phyloP scores from a whole-genome alignment of 257 asterid genomes.

The Solanum piurae region DNA sequence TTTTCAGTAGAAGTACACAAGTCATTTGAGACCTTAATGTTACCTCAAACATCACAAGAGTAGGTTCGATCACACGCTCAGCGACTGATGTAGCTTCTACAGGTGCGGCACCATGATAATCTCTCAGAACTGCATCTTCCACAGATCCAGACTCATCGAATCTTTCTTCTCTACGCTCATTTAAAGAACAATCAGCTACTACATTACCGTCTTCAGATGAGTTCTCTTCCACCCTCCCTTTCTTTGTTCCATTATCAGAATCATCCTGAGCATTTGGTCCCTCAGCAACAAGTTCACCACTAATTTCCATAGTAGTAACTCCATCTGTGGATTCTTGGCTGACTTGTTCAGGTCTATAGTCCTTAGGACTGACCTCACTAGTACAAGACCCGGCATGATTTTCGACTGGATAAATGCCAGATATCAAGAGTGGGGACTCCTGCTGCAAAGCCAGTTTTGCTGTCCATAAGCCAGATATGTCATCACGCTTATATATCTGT shows the following conservation, averaged over 20 bases:
- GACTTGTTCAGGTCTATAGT: conserved; percentile 44
- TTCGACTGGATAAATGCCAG: conserved; percentile 21
- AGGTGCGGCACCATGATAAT: conserved; percentile 54
- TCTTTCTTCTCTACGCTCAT: conserved; percentile 53
- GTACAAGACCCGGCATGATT: conserved; percentile 31
- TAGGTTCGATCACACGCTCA: conserved; percentile 83
- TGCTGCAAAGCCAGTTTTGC: conserved; percentile 57
- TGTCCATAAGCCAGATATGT: conserved; percentile 79
- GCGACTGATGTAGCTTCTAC: conserved; percentile 75
- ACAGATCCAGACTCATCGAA: conserved; percentile 43
- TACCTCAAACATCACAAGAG: conserved; percentile 99
- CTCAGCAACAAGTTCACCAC: conserved; percentile 46
- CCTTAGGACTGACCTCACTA: conserved; percentile 46
- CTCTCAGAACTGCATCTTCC: conserved; percentile 42
- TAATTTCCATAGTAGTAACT: conserved; percentile 69
- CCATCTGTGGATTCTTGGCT: conserved; percentile 57
- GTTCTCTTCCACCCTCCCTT: conserved; percentile 63
- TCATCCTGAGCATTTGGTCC: conserved; percentile 52
- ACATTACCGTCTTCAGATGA: conserved; percentile 51
- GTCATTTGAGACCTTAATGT: background rate
- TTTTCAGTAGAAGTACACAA: background rate
- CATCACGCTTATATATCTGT: conserved; percentile 75
- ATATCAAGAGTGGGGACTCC: conserved; percentile 32
- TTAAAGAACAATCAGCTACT: conserved; percentile 43
- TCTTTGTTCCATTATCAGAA: conserved; percentile 68